Evolutionary conservation across 352 stramenopile species (phyloP).

Genomic region (Phytophthora rubi): DNA sequence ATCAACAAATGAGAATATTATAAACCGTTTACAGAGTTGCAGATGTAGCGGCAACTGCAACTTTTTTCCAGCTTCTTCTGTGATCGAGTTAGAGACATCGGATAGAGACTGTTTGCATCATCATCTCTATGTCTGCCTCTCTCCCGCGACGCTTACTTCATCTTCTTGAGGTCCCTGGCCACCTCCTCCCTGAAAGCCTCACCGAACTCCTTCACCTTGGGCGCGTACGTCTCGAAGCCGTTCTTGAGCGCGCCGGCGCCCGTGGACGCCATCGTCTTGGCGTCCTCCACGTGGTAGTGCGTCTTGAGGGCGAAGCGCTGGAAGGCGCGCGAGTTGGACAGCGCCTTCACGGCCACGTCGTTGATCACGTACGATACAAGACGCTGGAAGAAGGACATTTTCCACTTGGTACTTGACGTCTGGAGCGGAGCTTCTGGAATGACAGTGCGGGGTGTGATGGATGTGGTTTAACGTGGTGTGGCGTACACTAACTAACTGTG

Average conservation of each 20-base stretch:
- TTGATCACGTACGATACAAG: conserved; percentile 85
- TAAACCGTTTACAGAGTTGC: no score
- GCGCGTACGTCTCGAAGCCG: conserved; percentile 62
- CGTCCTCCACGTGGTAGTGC: conserved; percentile 83
- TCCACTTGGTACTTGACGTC: neutral
- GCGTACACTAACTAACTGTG: neutral
- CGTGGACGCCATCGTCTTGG: conserved; percentile 72
- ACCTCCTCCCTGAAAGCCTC: conserved; percentile 79
- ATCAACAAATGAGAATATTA: no score
- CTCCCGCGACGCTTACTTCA: conserved; percentile 47
- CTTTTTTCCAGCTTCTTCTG: no score
- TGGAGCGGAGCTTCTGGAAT: conserved; percentile 30
- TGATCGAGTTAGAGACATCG: no score
- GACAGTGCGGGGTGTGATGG: conserved; percentile 8
- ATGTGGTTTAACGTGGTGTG: conserved; percentile 19
- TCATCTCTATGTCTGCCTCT: neutral
- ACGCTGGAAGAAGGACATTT: conserved; percentile 86
- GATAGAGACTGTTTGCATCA: no score
- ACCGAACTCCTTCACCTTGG: conserved; percentile 82
- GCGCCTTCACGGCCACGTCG: conserved; percentile 85
- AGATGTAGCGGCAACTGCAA: no score
- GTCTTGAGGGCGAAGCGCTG: conserved; percentile 88
- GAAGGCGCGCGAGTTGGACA: conserved; percentile 83
- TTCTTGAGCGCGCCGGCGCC: conserved; percentile 54
- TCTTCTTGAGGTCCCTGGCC: conserved; percentile 72